These are phyloP conservation scores for Mycena albidolilacea DNA, from an alignment of 768 basidiomycete genomes.

Conservation along the genomic window DNA sequence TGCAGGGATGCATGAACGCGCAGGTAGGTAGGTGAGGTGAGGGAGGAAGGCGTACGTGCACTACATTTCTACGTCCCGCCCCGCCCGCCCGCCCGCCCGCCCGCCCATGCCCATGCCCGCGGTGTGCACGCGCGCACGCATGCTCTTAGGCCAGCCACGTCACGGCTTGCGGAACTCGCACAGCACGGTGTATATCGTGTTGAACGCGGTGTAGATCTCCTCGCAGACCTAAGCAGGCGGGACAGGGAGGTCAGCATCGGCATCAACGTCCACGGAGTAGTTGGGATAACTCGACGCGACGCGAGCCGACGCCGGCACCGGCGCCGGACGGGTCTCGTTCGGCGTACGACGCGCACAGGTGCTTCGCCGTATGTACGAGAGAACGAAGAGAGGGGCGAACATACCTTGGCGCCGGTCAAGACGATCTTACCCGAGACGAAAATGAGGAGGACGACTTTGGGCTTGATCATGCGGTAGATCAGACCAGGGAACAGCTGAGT, in stretches of 20 bases:
- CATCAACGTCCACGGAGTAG: slow-evolving; percentile 29
- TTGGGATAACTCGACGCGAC: background rate
- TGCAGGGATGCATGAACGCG: slow-evolving; percentile 30
- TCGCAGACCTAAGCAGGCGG: slow-evolving; percentile 84
- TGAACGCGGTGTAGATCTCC: slow-evolving; percentile 99
- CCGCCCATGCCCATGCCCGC: background rate
- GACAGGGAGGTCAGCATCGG: slow-evolving; percentile 40
- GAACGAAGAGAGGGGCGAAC: slow-evolving; percentile 42
- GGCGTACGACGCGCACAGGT: slow-evolving; percentile 34
- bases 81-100: background rate
- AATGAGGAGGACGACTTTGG: slow-evolving; percentile 97
- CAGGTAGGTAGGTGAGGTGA: no score
- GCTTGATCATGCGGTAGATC: slow-evolving; percentile 99
- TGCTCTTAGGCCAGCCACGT: slow-evolving; percentile 12
- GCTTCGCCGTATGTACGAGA: slow-evolving; percentile 32
- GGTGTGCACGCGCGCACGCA: background rate
- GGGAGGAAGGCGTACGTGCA: slow-evolving; percentile 56
- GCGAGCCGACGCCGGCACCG: slow-evolving; percentile 38
- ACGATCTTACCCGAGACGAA: slow-evolving; percentile 99
- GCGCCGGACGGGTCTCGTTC: slow-evolving; percentile 49
- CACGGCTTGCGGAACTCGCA: slow-evolving; percentile 37
- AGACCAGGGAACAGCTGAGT: slow-evolving; percentile 99
- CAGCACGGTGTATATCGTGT: slow-evolving; percentile 68
- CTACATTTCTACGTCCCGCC: slow-evolving; percentile 56
- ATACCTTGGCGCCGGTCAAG: slow-evolving; percentile 98